Conservation (phyloP, 2,329 filamentous ascomycete genomes). For the Sarocladium strictum region DNA sequence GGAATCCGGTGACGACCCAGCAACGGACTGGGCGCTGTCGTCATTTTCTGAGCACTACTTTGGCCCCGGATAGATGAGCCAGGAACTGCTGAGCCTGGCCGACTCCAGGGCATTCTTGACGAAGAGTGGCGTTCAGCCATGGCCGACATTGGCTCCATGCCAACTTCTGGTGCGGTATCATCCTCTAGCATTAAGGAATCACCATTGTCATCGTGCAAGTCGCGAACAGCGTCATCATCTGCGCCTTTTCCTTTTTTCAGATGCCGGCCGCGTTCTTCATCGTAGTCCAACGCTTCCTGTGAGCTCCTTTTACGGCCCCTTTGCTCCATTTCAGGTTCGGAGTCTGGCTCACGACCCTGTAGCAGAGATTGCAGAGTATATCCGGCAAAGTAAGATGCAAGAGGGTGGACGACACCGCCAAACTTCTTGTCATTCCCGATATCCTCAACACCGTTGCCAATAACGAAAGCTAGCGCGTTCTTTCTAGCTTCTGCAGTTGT, state of each 20-base stretch:
- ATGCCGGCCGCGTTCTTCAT: slow-evolving; percentile 24
- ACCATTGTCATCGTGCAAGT: slow-evolving; percentile 18
- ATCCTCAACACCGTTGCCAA: slow-evolving; percentile 28
- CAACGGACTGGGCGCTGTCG: slow-evolving; percentile 29
- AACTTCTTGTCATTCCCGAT: slow-evolving; percentile 16
- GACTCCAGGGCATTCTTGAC: slow-evolving; percentile 48
- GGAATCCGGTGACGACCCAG: slow-evolving; percentile 29
- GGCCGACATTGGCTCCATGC: slow-evolving; percentile 59
- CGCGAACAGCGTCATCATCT: slow-evolving; percentile 22
- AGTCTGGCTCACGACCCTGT: slow-evolving; percentile 17
- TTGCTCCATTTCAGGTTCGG: slow-evolving; percentile 14
- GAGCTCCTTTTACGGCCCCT: slow-evolving; percentile 35
- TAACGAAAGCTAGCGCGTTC: slow-evolving; percentile 25
- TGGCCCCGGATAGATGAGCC: slow-evolving; percentile 38
- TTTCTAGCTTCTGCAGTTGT: slow-evolving; percentile 32
- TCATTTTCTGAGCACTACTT: slow-evolving; percentile 29
- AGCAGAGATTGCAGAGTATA: slow-evolving; percentile 30
- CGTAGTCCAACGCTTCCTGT: slow-evolving; percentile 36
- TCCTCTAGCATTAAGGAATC: slow-evolving; percentile 28
- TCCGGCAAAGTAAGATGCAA: slow-evolving; percentile 39
- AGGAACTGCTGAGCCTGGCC: slow-evolving; percentile 36
- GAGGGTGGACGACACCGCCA: slow-evolving; percentile 28
- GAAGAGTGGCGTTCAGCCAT: slow-evolving; percentile 61
- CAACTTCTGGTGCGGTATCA: slow-evolving; percentile 54
- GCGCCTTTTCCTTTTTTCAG: slow-evolving; percentile 30